Percentiles rank a stretch among this genome's conserved stretches.
Evolutionary conservation across 257 asterid species (phyloP).

Genomic region (Solanum tacnaense): DNA sequence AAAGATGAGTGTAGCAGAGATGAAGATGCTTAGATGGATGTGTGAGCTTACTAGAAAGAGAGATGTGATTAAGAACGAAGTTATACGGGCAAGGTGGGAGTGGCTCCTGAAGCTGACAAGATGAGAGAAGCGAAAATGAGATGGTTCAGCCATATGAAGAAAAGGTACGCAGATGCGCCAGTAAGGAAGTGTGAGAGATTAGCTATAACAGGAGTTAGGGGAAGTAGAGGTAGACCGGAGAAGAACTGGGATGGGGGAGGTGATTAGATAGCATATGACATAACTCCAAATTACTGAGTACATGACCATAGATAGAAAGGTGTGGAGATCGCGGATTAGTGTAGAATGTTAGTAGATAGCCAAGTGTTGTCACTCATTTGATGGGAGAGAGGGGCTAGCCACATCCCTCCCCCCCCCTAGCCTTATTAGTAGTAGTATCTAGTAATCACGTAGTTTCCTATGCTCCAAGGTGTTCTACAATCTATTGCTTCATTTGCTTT

Average conservation of each 20-base stretch:
- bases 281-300: neutral
- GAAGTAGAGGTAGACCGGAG: neutral
- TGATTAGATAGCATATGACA: neutral
- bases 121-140: neutral
- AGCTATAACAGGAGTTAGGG: neutral
- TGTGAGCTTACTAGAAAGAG: neutral
- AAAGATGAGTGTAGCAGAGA: neutral
- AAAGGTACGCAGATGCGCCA: neutral
- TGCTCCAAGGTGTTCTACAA: neutral
- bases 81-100: neutral
- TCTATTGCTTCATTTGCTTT: neutral
- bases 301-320: neutral
- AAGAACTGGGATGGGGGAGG: neutral
- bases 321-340: neutral
- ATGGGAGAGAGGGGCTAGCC: neutral
- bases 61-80: neutral
- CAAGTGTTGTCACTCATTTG: neutral
- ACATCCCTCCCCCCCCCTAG: neutral
- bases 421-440: neutral
- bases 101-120: neutral
- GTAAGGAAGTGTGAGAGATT: neutral
- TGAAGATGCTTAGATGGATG: neutral
- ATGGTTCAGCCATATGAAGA: neutral
- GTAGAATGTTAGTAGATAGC: neutral
- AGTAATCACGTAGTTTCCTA: neutral